Base-by-base conservation (phyloP, 805 yeast species). In the Ogataea pilisensis region DNA sequence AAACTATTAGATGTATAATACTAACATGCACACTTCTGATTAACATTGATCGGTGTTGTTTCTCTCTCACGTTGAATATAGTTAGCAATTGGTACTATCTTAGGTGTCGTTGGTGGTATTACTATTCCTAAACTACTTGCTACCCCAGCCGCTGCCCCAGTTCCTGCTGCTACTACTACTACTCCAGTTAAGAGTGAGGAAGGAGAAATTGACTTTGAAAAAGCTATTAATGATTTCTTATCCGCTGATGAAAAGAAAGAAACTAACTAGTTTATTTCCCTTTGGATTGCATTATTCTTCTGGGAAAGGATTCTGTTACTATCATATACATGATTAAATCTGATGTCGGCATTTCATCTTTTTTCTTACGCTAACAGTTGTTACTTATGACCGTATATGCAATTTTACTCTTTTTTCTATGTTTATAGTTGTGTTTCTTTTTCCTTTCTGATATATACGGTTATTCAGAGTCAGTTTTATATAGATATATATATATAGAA, bases 61-160 rank as follows among this genome's bases (percentile, higher is more conserved):
- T 2, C 12, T 32, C 5, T 26, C 12, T 13, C 12, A 6, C n/a
- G n/a, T n/a, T n/a, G n/a, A n/a, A 6, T 12, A 13, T 40, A 74
- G 80, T 76, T 90, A 63, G 85, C 96, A 21, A 65, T 89, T 53
- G 91, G 84, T 51, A 88, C 96, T 35, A 70, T 90, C 55, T 76
- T 80, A 45, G 61, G 81, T 29, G 82, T 86, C 37, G 78, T 76
- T 39, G 76, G 81, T 40, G 72, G 66, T 44, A 52, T 79, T 42
- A 74, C 75, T 42, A 61, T 72, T 35, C 89, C 90, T 55, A 81
- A 84, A 34, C 42, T 38, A 32, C 19, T 53, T 37, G 36, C 55
- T 22, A 37, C 53, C n/a, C 38, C 56, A 13, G 42, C 53, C 4
- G 46, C 55, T 8, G 69, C 78, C 21, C 70, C 75, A 50, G 70